Percentiles rank a stretch among this genome's conserved stretches.
phyloP scores from a whole-genome alignment of 768 basidiomycete genomes.

The Boletus eberwhitei region DNA sequence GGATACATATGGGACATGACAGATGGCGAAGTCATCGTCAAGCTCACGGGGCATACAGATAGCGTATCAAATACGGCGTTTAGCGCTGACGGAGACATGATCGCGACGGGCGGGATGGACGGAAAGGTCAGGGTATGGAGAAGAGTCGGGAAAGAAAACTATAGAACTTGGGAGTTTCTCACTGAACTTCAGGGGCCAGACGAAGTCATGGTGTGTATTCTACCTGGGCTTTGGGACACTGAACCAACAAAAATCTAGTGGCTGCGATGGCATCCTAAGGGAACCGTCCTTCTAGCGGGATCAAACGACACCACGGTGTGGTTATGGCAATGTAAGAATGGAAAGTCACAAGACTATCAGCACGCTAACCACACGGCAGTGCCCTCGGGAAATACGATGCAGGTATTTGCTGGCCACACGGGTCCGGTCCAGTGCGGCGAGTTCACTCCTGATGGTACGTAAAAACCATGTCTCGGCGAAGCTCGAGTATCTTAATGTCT shows the following conservation, averaged over 20 bases:
- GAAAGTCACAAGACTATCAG: not conserved
- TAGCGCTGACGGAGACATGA: slow-evolving; percentile 87
- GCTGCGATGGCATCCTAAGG: slow-evolving; percentile 95
- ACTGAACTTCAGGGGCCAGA: slow-evolving; percentile 91
- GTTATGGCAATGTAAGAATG: slow-evolving; percentile 90
- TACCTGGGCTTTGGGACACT: not conserved
- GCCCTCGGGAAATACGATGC: slow-evolving; percentile 92
- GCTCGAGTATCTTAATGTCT: slow-evolving; percentile 2
- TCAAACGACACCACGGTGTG: slow-evolving; percentile 92
- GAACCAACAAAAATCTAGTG: slow-evolving; percentile 51
- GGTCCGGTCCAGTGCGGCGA: slow-evolving; percentile 81
- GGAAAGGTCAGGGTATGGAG: slow-evolving; percentile 92
- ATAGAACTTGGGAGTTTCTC: slow-evolving; percentile 89
- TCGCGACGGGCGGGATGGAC: slow-evolving; percentile 98
- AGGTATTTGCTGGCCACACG: slow-evolving; percentile 91
- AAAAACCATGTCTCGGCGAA: not conserved
- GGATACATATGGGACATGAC: slow-evolving; percentile 92
- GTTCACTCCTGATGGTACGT: slow-evolving; percentile 85
- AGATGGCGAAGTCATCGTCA: slow-evolving; percentile 75
- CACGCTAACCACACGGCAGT: slow-evolving; percentile 46
- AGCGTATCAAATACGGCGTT: slow-evolving; percentile 79
- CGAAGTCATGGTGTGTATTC: slow-evolving; percentile 79
- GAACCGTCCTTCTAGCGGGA: slow-evolving; percentile 82
- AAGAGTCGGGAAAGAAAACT: slow-evolving; percentile 71
- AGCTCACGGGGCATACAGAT: slow-evolving; percentile 90